Conservation (phyloP, 1,284 basidiomycete species). For the Golubevia sp. region DNA sequence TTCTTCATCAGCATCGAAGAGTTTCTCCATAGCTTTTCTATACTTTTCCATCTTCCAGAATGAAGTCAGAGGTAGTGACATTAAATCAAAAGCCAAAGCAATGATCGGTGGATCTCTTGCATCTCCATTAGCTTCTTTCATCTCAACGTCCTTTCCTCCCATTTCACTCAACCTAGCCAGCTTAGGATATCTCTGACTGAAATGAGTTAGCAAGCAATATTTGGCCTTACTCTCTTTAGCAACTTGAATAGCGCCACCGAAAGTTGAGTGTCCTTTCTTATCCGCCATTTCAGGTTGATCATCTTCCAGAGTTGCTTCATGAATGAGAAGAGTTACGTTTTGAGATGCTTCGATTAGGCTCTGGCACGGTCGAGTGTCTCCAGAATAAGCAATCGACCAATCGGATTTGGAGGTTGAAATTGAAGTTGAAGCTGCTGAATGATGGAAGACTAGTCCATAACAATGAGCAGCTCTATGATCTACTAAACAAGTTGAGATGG, state of each 20-base stretch:
- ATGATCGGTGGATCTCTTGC: constrained; percentile 63
- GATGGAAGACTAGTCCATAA: constrained; percentile 62
- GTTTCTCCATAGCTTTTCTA: constrained; percentile 72
- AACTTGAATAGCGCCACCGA: constrained; percentile 81
- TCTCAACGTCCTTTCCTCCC: neutral
- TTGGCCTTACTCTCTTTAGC: constrained; percentile 76
- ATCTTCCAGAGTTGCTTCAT: constrained; percentile 89
- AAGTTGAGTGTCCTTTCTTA: constrained; percentile 83
- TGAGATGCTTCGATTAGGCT: constrained; percentile 72
- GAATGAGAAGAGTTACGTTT: constrained; percentile 80
- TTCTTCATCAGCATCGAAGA: constrained; percentile 69
- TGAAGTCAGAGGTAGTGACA: constrained; percentile 73
- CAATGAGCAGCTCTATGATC: constrained; percentile 18
- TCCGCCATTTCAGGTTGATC: constrained; percentile 69
- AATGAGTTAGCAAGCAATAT: constrained; percentile 86
- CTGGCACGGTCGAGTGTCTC: constrained; percentile 81
- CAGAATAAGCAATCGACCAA: constrained; percentile 68
- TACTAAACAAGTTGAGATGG: constrained; percentile 8
- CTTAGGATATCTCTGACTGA: constrained; percentile 91
- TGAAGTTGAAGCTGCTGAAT: constrained; percentile 54
- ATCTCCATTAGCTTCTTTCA: neutral
- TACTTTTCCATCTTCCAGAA: constrained; percentile 82
- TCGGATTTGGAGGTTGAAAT: constrained; percentile 4
- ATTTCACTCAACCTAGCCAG: constrained; percentile 67
- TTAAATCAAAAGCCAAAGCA: constrained; percentile 80